phyloP scores from a whole-genome alignment of 768 basidiomycete species.

The Baorangia bicolor region DNA sequence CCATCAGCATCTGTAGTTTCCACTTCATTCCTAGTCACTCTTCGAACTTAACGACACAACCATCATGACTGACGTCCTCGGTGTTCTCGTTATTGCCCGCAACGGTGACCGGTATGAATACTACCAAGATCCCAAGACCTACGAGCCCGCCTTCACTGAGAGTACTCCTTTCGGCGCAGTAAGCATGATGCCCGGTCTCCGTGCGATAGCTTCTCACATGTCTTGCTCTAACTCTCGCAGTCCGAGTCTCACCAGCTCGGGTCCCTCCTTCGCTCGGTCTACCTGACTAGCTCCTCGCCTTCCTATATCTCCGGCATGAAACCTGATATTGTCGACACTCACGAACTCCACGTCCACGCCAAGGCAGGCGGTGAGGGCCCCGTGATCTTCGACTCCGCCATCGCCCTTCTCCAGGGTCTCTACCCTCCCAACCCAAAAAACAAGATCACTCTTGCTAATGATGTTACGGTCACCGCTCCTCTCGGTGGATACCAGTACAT shows the following conservation, averaged over 20 bases:
- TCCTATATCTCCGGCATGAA: slow-evolving; percentile 68
- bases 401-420: slow-evolving; percentile 81
- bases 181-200: slow-evolving; percentile 18
- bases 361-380: slow-evolving; percentile 84
- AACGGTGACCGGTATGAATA: slow-evolving; percentile 73
- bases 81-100: slow-evolving; percentile 74
- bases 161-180: slow-evolving; percentile 78
- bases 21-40: slow-evolving; percentile 15
- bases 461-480: slow-evolving; percentile 66
- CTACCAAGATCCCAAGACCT: slow-evolving; percentile 70
- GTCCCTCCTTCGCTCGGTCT: slow-evolving; percentile 56
- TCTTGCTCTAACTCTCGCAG: slow-evolving; percentile 34
- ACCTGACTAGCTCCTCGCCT: slow-evolving; percentile 63
- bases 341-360: slow-evolving; percentile 71
- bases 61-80: slow-evolving; percentile 55
- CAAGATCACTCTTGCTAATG: slow-evolving; percentile 77
- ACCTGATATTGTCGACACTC: slow-evolving; percentile 68
- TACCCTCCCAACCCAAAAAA: slow-evolving; percentile 78
- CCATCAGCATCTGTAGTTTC: slow-evolving; percentile 20
- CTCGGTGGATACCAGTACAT: slow-evolving; percentile 86
- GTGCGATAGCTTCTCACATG: neutral
- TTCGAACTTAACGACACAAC: slow-evolving; percentile 11
- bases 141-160: slow-evolving; percentile 59
- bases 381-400: slow-evolving; percentile 85
- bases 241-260: slow-evolving; percentile 70